Evolutionary conservation across 1,284 basidiomycete species (phyloP), one percentile per base, ranked within the genome.

Genomic region (Ustilago shanxiensis): DNA sequence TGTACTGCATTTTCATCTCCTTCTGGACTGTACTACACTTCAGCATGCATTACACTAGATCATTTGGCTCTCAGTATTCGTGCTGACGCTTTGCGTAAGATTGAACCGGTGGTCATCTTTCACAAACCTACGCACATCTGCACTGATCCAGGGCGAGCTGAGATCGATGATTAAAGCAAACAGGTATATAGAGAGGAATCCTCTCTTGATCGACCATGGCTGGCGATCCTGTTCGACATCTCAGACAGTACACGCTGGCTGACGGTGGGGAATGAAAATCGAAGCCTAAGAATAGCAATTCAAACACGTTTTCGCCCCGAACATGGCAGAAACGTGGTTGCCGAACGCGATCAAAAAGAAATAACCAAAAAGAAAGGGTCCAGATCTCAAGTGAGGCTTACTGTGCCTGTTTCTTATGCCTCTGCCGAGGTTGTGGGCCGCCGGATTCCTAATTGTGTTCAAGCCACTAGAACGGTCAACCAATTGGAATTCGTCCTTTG

Each of bases 231-330:
- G 24, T 28, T 14, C 24, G 24, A 49, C 47, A n/a, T n/a, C n/a
- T n/a, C n/a, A n/a, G n/a, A n/a, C n/a, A n/a, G n/a, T n/a, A n/a
- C n/a, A n/a, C n/a, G 24, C 47, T 26, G 10, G 14, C 14, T 13
- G 6, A 18, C 14, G 22, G 22, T 22, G 24, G n/a, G n/a, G n/a
- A n/a, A n/a, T n/a, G 47, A 44, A 14, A n/a, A 20, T 2, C 14
- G 24, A 29, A 33, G 13, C 31, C 50, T 33, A 52, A 52, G 31
- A 52, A 52, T 52, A n/a, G n/a, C n/a, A n/a, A n/a, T n/a, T n/a
- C n/a, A n/a, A n/a, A n/a, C n/a, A n/a, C n/a, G n/a, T n/a, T n/a
- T n/a, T n/a, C n/a, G n/a, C n/a, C n/a, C n/a, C n/a, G n/a, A n/a
- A n/a, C n/a, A n/a, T n/a, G n/a, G n/a, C n/a, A n/a, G n/a, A n/a